Evolutionary conservation across 768 basidiomycete species (phyloP).

Genomic region (Sutorius australiensis): DNA sequence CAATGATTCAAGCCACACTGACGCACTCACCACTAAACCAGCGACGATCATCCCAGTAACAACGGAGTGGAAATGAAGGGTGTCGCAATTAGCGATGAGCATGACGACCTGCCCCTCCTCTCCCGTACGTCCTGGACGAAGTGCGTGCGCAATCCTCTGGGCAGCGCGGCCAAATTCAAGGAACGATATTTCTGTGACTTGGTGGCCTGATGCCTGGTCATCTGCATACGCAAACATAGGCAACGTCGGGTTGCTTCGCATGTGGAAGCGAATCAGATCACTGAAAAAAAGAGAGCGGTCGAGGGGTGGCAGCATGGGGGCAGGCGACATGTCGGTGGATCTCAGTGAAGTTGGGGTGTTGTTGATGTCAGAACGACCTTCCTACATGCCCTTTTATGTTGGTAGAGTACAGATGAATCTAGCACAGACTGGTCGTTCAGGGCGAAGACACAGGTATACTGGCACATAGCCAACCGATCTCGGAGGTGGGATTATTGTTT

Average conservation of each 20-base stretch:
- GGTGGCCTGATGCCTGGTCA: constrained; percentile 10
- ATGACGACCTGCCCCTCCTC: constrained; percentile 28
- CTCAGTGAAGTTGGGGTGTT: neutral
- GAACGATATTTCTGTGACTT: constrained; percentile 6
- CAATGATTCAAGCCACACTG: constrained; percentile 25
- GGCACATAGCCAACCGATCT: neutral
- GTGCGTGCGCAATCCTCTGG: constrained; percentile 28
- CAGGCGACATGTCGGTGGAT: neutral
- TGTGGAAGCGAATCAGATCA: constrained; percentile 18
- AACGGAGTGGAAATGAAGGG: constrained; percentile 8
- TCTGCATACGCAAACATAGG: constrained; percentile 15
- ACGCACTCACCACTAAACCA: constrained; percentile 30
- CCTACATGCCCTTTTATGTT: neutral
- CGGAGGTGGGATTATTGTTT: neutral
- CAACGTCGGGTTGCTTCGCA: constrained; percentile 8
- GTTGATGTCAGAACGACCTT: neutral
- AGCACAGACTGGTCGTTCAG: neutral
- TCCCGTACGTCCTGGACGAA: constrained; percentile 12
- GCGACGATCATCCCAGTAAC: constrained; percentile 25
- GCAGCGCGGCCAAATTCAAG: constrained; percentile 20
- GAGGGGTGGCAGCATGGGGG: constrained; percentile 8
- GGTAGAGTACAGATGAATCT: neutral
- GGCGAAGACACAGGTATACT: neutral
- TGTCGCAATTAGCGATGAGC: constrained; percentile 31
- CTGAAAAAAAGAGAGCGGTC: constrained; percentile 15